A percentile compares a stretch with the other conserved stretches of the same genome.
These are phyloP conservation scores for Xylaria hypoxylon DNA, from an alignment of 2,329 filamentous ascomycete species.

Conservation along the genomic window DNA sequence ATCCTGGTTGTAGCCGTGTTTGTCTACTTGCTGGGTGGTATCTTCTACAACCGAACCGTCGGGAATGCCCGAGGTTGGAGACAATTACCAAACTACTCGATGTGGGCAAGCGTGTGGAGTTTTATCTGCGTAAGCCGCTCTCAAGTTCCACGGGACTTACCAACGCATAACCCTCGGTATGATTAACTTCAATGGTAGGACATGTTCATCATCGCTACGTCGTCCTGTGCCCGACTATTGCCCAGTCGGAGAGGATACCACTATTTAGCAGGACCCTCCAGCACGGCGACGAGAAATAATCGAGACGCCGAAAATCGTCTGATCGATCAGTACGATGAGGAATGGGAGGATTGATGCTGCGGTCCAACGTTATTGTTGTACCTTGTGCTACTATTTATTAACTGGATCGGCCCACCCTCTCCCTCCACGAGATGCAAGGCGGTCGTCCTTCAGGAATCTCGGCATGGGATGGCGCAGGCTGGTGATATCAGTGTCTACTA, in stretches of 20 bases:
- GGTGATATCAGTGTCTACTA: slow-evolving; percentile 25
- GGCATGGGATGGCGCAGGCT: slow-evolving; percentile 8
- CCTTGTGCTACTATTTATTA: slow-evolving; percentile 39
- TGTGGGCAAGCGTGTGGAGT: slow-evolving; percentile 89
- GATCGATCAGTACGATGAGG: slow-evolving; percentile 96
- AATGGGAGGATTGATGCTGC: slow-evolving; percentile 82
- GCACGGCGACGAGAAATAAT: slow-evolving; percentile 58
- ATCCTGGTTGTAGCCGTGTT: slow-evolving; percentile 82
- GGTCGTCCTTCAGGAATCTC: slow-evolving; percentile 32
- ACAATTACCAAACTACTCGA: slow-evolving; percentile 91
- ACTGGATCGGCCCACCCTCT: slow-evolving; percentile 18
- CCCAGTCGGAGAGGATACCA: slow-evolving; percentile 76
- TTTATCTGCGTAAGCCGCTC: slow-evolving; percentile 79
- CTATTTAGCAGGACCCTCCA: slow-evolving; percentile 68
- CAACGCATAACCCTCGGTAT: slow-evolving; percentile 30
- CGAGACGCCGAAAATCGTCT: slow-evolving; percentile 89
- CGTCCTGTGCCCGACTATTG: slow-evolving; percentile 75
- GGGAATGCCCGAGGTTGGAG: slow-evolving; percentile 95
- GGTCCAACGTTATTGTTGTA: slow-evolving; percentile 28
- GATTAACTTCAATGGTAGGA: slow-evolving; percentile 58
- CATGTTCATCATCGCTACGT: slow-evolving; percentile 74
- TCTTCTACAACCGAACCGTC: slow-evolving; percentile 95
- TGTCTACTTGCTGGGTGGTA: slow-evolving; percentile 91
- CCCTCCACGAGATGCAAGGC: slow-evolving; percentile 9
- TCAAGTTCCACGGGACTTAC: slow-evolving; percentile 17